Evolutionary conservation across 768 basidiomycete genomes (phyloP).

Genomic region (Boletus barrowsii): DNA sequence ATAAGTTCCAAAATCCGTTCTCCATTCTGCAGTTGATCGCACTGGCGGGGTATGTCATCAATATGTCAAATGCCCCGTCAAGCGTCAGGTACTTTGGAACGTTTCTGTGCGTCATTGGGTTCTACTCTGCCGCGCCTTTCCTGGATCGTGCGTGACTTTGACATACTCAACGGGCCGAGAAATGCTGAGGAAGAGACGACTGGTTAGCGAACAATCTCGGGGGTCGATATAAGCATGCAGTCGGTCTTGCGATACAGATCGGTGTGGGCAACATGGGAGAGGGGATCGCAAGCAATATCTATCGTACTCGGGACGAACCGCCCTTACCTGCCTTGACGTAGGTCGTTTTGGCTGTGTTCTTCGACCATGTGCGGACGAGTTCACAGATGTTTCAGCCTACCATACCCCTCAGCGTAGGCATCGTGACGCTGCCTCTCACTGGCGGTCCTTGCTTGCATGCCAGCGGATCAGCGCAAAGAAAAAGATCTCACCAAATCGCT

Average conservation of each 20-base stretch:
- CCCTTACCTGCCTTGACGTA: not conserved
- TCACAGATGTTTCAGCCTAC: not conserved
- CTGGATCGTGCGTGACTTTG: not conserved
- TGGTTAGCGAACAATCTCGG: conserved; percentile 2
- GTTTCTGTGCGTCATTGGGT: not conserved
- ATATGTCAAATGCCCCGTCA: not conserved
- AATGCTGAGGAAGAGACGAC: not conserved
- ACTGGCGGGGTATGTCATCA: not conserved
- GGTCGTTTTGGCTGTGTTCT: not conserved
- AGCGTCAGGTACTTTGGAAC: conserved; percentile 3
- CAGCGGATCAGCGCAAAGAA: not conserved
- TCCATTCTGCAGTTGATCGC: not conserved
- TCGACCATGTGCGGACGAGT: too few relatives aligned
- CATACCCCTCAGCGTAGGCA: not conserved
- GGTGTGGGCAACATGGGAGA: not conserved
- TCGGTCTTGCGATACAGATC: not conserved
- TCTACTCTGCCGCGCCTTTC: not conserved
- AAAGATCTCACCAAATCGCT: not conserved
- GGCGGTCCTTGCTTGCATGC: not conserved
- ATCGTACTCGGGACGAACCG: not conserved
- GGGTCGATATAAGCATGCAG: not conserved
- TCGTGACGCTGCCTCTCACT: not conserved
- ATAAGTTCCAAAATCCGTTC: not conserved
- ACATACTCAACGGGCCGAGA: too few relatives aligned
- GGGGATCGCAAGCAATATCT: not conserved